Percentiles rank a stretch among this genome's conserved stretches.
These are phyloP conservation scores for Sphagnum magellanicum DNA, from an alignment of 228 moss, liverwort and hornwort genomes.

Conservation along the genomic window DNA sequence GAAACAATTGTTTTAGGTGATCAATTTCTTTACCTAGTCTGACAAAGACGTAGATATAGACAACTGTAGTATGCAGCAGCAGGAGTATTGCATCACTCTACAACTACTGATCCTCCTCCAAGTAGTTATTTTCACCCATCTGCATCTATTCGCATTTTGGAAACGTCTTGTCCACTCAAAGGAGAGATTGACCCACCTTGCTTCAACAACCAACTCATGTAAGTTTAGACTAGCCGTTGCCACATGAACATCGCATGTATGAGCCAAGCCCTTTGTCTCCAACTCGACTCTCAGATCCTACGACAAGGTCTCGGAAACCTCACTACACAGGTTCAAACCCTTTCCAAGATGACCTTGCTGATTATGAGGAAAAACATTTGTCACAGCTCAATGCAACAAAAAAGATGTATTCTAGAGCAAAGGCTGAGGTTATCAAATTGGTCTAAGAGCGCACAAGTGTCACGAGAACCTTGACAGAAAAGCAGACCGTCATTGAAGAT, in stretches of 20 bases:
- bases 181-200: constrained; percentile 30
- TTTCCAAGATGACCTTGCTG: constrained; percentile 55
- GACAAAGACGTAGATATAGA: too few relatives aligned
- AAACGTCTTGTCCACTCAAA: constrained; percentile 61
- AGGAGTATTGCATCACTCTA: too few relatives aligned
- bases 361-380: constrained; percentile 16
- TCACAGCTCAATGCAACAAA: constrained; percentile 14
- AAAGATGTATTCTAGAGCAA: constrained; percentile 19
- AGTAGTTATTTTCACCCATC: constrained; percentile 52
- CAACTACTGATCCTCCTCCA: constrained; percentile 11
- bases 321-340: constrained; percentile 73
- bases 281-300: constrained; percentile 40
- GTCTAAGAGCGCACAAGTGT: constrained; percentile 10
- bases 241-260: constrained; percentile 51
- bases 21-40: too few relatives aligned
- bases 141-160: constrained; percentile 79
- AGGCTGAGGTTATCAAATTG: neutral
- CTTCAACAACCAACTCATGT: constrained; percentile 28
- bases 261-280: constrained; percentile 33
- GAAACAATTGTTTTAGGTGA: neutral
- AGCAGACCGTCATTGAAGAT: constrained; percentile 16
- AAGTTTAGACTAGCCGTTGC: constrained; percentile 29
- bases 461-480: constrained; percentile 6
- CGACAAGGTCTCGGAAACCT: constrained; percentile 38
- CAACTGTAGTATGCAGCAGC: constrained; percentile 16